A percentile compares a stretch with the other conserved stretches of the same genome.
Conservation (phyloP, 73 alveolate genomes). For the Effrenium voratum region DNA sequence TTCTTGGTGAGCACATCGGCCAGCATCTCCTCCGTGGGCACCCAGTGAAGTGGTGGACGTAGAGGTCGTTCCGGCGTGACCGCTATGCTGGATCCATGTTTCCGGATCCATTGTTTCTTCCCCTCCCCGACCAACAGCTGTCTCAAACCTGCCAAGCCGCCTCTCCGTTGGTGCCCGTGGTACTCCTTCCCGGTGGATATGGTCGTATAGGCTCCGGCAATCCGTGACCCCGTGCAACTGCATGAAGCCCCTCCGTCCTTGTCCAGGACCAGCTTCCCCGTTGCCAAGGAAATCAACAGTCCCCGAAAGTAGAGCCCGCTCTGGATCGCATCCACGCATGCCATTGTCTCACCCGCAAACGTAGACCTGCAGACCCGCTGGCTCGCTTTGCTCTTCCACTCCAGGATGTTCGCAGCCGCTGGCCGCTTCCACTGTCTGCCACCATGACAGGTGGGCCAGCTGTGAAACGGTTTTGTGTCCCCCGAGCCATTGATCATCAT, state of each 20-base stretch:
- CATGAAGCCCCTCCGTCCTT: background rate
- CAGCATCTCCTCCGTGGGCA: background rate
- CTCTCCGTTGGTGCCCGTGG: constrained; percentile 5
- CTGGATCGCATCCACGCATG: background rate
- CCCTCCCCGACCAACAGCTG: background rate
- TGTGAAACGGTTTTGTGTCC: too few species aligned
- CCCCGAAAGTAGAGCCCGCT: background rate
- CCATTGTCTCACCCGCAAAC: constrained; percentile 34
- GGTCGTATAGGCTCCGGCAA: background rate
- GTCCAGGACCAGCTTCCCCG: background rate
- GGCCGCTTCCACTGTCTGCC: too few species aligned
- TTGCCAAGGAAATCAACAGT: background rate
- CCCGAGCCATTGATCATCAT: too few species aligned
- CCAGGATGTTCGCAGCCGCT: too few species aligned
- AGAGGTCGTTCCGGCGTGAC: background rate
- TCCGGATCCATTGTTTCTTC: background rate
- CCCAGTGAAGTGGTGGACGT: background rate
- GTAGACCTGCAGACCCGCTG: background rate
- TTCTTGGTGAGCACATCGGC: background rate
- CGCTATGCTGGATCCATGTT: background rate
- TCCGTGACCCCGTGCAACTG: background rate
- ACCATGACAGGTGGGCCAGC: too few species aligned
- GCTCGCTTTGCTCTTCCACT: background rate
- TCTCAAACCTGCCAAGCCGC: background rate
- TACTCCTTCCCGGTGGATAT: too few species aligned